Evolutionary conservation across 306 rosid genomes (phyloP).

Genomic region (Corylus heterophylla): DNA sequence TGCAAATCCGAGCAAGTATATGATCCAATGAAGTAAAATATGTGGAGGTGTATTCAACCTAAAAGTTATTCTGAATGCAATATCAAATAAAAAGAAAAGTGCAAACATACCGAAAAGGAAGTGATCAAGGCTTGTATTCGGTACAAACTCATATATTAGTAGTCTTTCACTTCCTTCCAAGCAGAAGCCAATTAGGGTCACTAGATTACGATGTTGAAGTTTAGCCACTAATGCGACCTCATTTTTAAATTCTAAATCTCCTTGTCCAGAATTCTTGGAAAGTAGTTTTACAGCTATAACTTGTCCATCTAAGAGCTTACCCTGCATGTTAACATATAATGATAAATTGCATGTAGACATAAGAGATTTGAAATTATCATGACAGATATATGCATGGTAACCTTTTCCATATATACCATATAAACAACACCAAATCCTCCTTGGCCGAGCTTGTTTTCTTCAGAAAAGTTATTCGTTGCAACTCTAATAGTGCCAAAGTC

Average conservation of each 20-base stretch:
- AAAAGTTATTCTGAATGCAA: neutral
- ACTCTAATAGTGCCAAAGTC: slow-evolving; percentile 24
- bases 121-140: slow-evolving; percentile 48
- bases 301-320: slow-evolving; percentile 31
- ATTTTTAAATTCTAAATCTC: slow-evolving; percentile 40
- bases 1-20: too few species aligned
- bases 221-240: slow-evolving; percentile 46
- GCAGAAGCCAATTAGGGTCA: slow-evolving; percentile 33
- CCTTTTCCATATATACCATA: slow-evolving; percentile 29
- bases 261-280: slow-evolving; percentile 42
- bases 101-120: slow-evolving; percentile 43
- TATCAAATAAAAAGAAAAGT: neutral
- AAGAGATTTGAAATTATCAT: too few species aligned
- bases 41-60: neutral
- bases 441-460: slow-evolving; percentile 39
- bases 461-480: slow-evolving; percentile 34
- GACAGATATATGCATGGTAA: too few species aligned
- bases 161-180: slow-evolving; percentile 34
- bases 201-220: slow-evolving; percentile 49
- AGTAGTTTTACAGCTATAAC: slow-evolving; percentile 50
- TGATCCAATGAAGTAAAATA: neutral
- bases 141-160: slow-evolving; percentile 55
- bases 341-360: neutral
- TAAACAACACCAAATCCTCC: slow-evolving; percentile 53
- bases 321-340: slow-evolving; percentile 32